Evolutionary conservation across 2,329 filamentous ascomycete genomes (phyloP), one percentile per base, ranked within the genome.

Genomic region (Penicillium concentricum): DNA sequence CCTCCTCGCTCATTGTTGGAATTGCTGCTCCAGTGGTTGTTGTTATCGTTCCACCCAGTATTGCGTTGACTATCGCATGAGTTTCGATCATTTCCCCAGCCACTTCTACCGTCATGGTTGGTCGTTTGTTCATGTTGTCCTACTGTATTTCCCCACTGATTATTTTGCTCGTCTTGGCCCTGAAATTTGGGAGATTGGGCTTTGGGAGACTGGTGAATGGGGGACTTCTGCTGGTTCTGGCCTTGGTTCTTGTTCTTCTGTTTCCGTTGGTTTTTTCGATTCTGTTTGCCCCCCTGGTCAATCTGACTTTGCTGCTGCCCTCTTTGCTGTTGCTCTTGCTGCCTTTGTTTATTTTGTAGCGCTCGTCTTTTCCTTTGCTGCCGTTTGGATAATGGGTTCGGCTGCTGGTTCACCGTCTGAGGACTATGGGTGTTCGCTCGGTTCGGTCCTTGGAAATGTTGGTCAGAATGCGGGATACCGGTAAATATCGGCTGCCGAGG

Each of bases 361-460:
- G 52, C 46, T 18, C 42, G 53, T 35, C 41, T 44, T 18, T 41
- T 48, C 18, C 26, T 41, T 49, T 37, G 34, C n/a, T 54, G 51
- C n/a, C 51, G 51, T 35, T 57, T 55, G 7, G 51, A 49, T 16
- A 43, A 26, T 16, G 39, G 45, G 5, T 50, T 52, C 7, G 20
- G 34, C 26, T 46, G 47, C 28, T 52, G 48, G 20, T 51, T 34
- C 39, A 4, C 16, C 4, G 8, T 28, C n/a, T 15, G 34, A 22
- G 54, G 26, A 44, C 16, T 52, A 39, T 35, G 13, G 2, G 10
- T 26, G 9, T 13, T 49, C 24, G n/a, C 15, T 7, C 6, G 39
- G 39, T 5, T 56, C 13, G 34, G 35, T 16, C 20, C 47, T 51
- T 51, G 24, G 20, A 34, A 13, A 18, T 10, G 26, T n/a, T 41